Base-by-base conservation (phyloP, 495 filamentous ascomycete genomes). In the Xylaria grammica region DNA sequence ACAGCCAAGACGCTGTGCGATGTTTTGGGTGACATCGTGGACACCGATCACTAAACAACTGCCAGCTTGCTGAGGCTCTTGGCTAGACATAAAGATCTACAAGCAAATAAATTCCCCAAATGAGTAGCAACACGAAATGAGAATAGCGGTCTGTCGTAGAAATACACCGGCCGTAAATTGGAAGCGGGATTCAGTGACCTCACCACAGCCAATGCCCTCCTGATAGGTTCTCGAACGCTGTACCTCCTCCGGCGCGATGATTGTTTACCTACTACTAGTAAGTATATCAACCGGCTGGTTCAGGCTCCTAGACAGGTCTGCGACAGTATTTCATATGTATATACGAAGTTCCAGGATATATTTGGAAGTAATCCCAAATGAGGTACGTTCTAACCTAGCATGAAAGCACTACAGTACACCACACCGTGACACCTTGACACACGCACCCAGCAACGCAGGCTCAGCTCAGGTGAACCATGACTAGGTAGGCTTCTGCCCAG, bases 311-410 rank as follows among this genome's bases (percentile, higher is more conserved):
- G 32, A 17, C 32, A 45, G 17, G 17, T 50, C 48, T 9, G 24
- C 7, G 42, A 4, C 26, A 8, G 34, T 38, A 22, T 11, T 26
- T 29, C 17, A 7, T 29, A 27, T 61, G 34, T 26, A 7, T 30
- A 45, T 10, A 26, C 22, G 11, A 15, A 26, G 15, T 24, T 17
- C 40, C 29, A 19, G 52, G 51, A 56, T 63, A 63, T 63, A 56
- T 63, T 56, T 63, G 51, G 61, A 56, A 63, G 26, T n/a, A 63
- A 36, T 55, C 48, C 30, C 51, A 45, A 62, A 56, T 46, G 19
- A 11, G 40, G 20, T 24, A 30, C 7, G 10, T 34, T 17, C 26
- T n/a, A 26, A 24, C 26, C n/a, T n/a, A 42, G 17, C 22, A 7
- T 29, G 59, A 36, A 36, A n/a, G 9, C 58, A 42, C n/a, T 22